Conservation (phyloP, 2,329 filamentous ascomycete genomes). For the Cryphonectria carpinicola region DNA sequence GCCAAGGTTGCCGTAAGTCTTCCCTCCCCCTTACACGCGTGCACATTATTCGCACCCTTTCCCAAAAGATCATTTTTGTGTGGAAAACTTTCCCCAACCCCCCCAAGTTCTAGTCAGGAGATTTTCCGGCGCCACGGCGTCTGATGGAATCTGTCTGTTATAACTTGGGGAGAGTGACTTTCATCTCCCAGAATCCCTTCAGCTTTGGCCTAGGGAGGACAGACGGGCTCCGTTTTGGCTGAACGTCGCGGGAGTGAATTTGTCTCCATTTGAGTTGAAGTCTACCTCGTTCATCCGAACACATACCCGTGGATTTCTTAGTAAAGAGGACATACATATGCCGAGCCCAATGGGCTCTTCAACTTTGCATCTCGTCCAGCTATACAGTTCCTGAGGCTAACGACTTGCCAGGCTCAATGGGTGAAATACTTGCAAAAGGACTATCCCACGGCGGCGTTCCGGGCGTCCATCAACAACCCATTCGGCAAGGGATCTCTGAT, state of each 20-base stretch:
- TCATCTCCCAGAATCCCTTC: constrained; percentile 67
- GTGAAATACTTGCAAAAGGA: constrained; percentile 87
- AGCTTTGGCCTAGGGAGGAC: constrained; percentile 64
- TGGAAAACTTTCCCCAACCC: constrained; percentile 17
- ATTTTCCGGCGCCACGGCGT: constrained; percentile 62
- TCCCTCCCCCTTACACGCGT: constrained; percentile 8
- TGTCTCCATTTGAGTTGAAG: constrained; percentile 98
- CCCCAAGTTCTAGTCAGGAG: constrained; percentile 87
- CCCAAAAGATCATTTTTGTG: neutral
- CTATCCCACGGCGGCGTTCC: constrained; percentile 92
- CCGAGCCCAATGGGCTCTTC: constrained; percentile 24
- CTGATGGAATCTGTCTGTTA: constrained; percentile 94
- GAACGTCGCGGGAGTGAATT: constrained; percentile 72
- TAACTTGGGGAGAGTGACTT: constrained; percentile 93
- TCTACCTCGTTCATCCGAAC: constrained; percentile 65
- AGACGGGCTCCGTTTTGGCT: constrained; percentile 89
- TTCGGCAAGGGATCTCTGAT: constrained; percentile 97
- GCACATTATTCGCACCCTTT: constrained; percentile 25
- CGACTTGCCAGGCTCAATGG: constrained; percentile 76
- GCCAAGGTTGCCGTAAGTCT: constrained; percentile 91
- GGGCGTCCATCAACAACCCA: constrained; percentile 91
- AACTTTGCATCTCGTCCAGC: constrained; percentile 27
- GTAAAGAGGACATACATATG: constrained; percentile 86
- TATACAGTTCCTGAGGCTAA: constrained; percentile 35
- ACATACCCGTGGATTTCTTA: constrained; percentile 85